Evolutionary conservation across 2,329 filamentous ascomycete species (phyloP), one percentile per base, ranked within the genome.

Genomic region (Fusarium floridanum): DNA sequence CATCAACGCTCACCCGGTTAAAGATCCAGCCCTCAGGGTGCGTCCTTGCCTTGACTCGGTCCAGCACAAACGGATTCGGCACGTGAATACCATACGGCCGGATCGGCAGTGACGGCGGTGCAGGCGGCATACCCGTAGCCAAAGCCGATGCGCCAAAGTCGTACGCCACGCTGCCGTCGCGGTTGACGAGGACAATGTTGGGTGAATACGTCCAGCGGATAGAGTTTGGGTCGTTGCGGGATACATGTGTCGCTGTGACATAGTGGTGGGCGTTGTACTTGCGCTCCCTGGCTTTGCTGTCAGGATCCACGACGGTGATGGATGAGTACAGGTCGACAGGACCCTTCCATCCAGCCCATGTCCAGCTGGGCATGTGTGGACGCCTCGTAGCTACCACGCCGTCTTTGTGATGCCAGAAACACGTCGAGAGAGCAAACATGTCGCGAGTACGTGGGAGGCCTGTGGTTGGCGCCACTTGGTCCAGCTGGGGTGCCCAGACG

Each of bases 291-390:
- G 69, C 53, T 34, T 76, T 81, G 43, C 72, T 78, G 20, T 80
- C 79, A 2, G 79, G 74, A 32, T 82, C 81, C 7, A 77, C 75
- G n/a, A 83, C 77, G 3, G 77, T 73, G 27, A 83, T 78, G 12
- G 80, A 81, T 7, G 81, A 83, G 68, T 79, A 76, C 50, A 83
- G 71, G 34, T 82, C 81, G 14, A 83, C 82, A 6, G 79, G 72
- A 16, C 82, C 82, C 20, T 78, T 75, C 82, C 82, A 83, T 2
- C 82, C 82, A 3, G 81, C 81, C 82, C 82, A 83, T 2, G 81
- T 81, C 82, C 82, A 83, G 67, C 82, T 83, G 10, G 82, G 82
- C 61, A 83, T 71, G 45, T 83, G 81, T 0, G 70, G 66, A 1
- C 81, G 76, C 48, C 81, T 65, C n/a, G 64, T 75, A 2, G 78